Conservation (phyloP, 805 yeast genomes). For the Pichia eremophila region DNA sequence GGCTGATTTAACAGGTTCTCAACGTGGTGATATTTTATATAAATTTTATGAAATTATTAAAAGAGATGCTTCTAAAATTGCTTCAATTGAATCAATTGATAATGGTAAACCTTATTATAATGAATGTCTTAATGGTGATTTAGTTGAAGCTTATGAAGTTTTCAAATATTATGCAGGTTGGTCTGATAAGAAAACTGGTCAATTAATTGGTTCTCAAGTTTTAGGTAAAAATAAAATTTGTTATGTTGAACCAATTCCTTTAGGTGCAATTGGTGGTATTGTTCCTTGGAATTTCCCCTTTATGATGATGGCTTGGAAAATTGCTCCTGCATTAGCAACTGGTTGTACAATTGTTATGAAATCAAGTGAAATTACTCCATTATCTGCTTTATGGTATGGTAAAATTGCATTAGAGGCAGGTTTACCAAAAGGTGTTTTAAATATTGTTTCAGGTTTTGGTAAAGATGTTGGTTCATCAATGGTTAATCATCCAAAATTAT, state of each 20-base stretch:
- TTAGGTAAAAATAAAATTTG: constrained; percentile 37
- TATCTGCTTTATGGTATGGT: constrained; percentile 60
- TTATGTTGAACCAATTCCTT: constrained; percentile 45
- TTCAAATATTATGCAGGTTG: constrained; percentile 68
- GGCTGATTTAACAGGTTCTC: constrained; percentile 39
- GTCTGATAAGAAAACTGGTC: constrained; percentile 69
- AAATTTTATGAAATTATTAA: constrained; percentile 44
- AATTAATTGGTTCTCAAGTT: constrained; percentile 33
- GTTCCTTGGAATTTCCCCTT: constrained; percentile 82
- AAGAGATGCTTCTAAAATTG: constrained; percentile 39
- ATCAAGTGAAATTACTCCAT: constrained; percentile 70
- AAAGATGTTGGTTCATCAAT: constrained; percentile 59
- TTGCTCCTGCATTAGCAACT: constrained; percentile 68
- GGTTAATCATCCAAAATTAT: constrained; percentile 53
- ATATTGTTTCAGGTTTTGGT: constrained; percentile 67
- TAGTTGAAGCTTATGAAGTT: constrained; percentile 27
- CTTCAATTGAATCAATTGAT: constrained; percentile 47
- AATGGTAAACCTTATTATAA: constrained; percentile 46
- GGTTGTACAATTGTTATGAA: constrained; percentile 66
- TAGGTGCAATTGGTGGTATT: constrained; percentile 74
- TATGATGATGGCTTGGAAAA: constrained; percentile 70
- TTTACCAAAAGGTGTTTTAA: constrained; percentile 68
- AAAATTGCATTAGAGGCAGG: constrained; percentile 56
- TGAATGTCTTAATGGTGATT: constrained; percentile 34
- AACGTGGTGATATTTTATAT: constrained; percentile 43